Base-by-base conservation (phyloP, 495 filamentous ascomycete species). In the Aspergillus campestris region DNA sequence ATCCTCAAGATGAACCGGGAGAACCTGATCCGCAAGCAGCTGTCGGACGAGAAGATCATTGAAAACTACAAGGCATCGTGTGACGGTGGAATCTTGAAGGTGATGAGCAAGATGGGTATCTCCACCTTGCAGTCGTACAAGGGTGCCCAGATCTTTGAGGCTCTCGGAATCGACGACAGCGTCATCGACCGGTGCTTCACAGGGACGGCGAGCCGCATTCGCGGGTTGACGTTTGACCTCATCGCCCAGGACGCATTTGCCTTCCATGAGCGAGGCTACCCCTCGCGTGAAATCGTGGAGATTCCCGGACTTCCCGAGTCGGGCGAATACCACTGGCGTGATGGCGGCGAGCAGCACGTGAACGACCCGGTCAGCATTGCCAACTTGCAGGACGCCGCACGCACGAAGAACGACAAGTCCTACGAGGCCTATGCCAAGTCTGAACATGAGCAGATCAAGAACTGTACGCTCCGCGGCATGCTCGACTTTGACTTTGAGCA, bases 31-130 rank as follows among this genome's bases (percentile, higher is more conserved):
- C 83, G 89, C 57, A 94, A 94, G 74, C 82, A 90, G 57, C 71
- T 97, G 14, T 73, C 79, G 15, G 82, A 94, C 48, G 87, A 94
- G 38, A 75, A 81, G 49, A 81, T 97, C 41, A 87, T 99, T 49
- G 81, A 85, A 48, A 99, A 99, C 69, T 99, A 97, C 75, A 94
- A 94, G 73, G 86, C 92, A 57, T 99, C 92, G 38, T 94, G 88
- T 57, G 94, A 97, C 56, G 92, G 92, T 55, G 92, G 92, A 66
- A 95, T 99, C 49, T 75, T 99, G 46, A 99, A 99, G 72, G 92
- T 99, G 60, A 99, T 99, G 92, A 95, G 88, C 69, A 99, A 99
- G 75, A 99, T 99, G 92, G 92, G 92, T 69, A 99, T 99, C 55
- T 99, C 92, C 8, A 99, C 92, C 37, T 72, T 99, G 36, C 88